A percentile compares a stretch with the other conserved stretches of the same genome.
Conservation (phyloP, 345 rosid genomes). For the Populus davidiana region DNA sequence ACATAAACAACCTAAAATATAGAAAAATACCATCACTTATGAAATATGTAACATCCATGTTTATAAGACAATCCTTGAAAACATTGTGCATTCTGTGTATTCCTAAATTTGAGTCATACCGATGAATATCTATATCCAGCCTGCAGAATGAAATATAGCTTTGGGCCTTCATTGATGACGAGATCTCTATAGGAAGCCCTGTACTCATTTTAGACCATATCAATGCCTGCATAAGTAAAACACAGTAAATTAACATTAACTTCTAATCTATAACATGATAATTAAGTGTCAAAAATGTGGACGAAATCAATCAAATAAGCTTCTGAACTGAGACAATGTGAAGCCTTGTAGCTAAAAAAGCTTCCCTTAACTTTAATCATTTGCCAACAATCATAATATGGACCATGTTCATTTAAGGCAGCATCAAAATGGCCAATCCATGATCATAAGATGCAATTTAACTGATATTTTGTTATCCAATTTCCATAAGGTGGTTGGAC, state of each 20-base stretch:
- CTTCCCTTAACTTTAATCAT: neutral
- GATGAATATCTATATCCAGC: constrained; percentile 92
- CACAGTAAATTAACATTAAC: neutral
- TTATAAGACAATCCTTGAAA: neutral
- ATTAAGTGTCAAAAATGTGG: constrained; percentile 2
- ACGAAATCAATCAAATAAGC: neutral
- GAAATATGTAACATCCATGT: neutral
- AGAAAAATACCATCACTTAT: neutral
- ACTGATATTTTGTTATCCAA: neutral
- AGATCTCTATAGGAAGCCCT: constrained; percentile 91
- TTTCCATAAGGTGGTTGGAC: neutral
- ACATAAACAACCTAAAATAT: neutral
- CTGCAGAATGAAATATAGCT: constrained; percentile 72
- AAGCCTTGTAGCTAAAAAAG: neutral
- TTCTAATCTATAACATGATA: neutral
- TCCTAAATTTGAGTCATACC: constrained; percentile 41
- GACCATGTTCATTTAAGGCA: neutral
- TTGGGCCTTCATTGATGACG: constrained; percentile 86
- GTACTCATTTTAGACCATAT: constrained; percentile 99
- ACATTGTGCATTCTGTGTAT: neutral
- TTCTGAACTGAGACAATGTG: neutral
- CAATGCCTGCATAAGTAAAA: constrained; percentile 61
- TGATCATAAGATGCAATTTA: neutral
- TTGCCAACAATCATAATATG: neutral
- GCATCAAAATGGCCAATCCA: neutral